Evolutionary conservation across 139 green algal species (phyloP), one percentile per base, ranked within the genome.

Genomic region (Picochlorum sp.): DNA sequence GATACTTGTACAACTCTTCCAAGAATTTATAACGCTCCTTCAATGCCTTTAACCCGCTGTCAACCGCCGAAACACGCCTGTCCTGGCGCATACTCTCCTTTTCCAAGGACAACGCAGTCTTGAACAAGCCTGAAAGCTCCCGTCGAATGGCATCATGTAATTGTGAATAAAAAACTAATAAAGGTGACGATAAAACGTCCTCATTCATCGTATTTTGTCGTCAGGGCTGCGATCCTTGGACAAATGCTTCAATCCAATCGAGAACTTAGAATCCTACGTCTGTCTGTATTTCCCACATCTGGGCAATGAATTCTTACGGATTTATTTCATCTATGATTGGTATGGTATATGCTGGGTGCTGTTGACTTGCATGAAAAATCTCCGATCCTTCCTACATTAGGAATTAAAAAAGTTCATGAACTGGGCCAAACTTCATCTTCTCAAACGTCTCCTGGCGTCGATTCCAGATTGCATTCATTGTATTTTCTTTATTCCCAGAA

Each of bases 1-100:
- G 90, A 58, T 95, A 94, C 60, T 85, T 88, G 75, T 96, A 92
- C 1, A 96, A 72, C 50, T 92, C 79, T 66, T 86, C 85, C 61
- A 96, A 57, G 69, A 95, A 94, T 11, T 64, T 67, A 62, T 89
- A 94, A 2, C 84, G 80, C 26, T 77, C 65, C 0, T 57, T 23
- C 11, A 96, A 74, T 45, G 34, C 16, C 20, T 47, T 45, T 11
- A 61, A 41, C 20, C 66, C 31, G 58, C 13, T 30, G 14, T 56
- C 44, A 16, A 65, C 21, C n/a, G 57, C 47, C 34, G 34, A 41
- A 41, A 41, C 34, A 41, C 34, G 34, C 34, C 8, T 41, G 0
- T 21, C 10, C 23, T 20, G 20, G 23, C 5, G 47, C 47, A 54
- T 54, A 54, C 18, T 21, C 47, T 54, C 34, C 34, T 58, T 60